Base-by-base conservation (phyloP, 306 rosid genomes). In the Cicer chorassanicum region DNA sequence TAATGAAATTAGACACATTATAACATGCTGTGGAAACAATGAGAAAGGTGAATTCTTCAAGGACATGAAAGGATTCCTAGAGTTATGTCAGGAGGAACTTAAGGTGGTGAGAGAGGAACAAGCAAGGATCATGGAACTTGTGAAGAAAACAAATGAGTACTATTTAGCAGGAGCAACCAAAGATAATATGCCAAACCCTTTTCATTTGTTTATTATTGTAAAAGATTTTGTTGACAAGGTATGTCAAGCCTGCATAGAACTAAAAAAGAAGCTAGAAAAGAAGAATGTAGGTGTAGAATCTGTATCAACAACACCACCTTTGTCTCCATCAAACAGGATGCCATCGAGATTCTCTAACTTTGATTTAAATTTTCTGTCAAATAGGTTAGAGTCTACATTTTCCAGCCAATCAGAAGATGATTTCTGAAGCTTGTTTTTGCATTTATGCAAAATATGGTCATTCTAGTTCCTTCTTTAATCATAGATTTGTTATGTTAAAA, bases 221-320 rank as follows among this genome's bases (percentile, higher is more conserved):
- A 88, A 83, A 60, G 91, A 85, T 76, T 94, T 94, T 77, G 84
- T 89, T 21, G 86, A 72, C 75, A 89, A 82, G 87, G 90, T 94
- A 2, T 78, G 78, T 74, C 88, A 85, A 73, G 92, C 88, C 46
- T 81, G 93, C 68, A 39, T 59, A 9, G 91, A 88, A 42, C 83
- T 86, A 6, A 73, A 76, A 43, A 79, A 74, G 66, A 80, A 82
- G 77, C 6, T 84, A 6, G 90, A 86, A 45, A 91, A 68, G 90
- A 83, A 79, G 82, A 86, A 73, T 39, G 68, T 55, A 12, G 75
- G 72, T 51, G 29, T 48, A 41, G 81, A 74, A 50, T 62, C 34
- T 46, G 80, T 9, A 46, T 53, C 77, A 19, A 21, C 77, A 53
- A 45, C 79, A 38, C 86, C 90, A 68, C 87, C 96, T 19, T 50